These are phyloP conservation scores for Urtica urens DNA, from an alignment of 306 rosid species.

Conservation along the genomic window DNA sequence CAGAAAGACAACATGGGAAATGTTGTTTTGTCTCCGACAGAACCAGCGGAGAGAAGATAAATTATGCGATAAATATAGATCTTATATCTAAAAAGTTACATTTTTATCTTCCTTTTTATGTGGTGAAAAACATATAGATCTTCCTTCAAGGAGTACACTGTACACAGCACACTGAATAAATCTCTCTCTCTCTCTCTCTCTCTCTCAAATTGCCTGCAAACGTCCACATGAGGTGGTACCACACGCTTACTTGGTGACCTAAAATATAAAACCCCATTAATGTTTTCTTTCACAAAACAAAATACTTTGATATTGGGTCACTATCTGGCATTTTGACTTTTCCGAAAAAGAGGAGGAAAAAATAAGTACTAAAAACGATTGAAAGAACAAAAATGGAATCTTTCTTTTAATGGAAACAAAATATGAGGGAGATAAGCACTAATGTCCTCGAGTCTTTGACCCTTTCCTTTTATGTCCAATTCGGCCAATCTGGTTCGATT, in stretches of 20 bases:
- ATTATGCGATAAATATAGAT: not conserved
- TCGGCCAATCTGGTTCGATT: no score
- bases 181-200: no score
- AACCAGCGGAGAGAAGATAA: not conserved
- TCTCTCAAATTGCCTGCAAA: no score
- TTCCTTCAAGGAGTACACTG: not conserved
- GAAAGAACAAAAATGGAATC: constrained; percentile 14
- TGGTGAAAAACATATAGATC: no score
- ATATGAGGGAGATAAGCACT: not conserved
- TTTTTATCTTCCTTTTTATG: no score
- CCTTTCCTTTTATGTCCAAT: not conserved
- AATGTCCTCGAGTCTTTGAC: not conserved
- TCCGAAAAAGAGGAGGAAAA: not conserved
- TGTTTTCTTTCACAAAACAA: no score
- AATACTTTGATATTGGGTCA: not conserved
- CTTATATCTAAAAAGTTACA: not conserved
- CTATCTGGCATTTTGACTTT: constrained; percentile 16
- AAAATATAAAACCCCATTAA: not conserved
- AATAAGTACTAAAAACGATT: not conserved
- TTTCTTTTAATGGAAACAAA: constrained; percentile 38
- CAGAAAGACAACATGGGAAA: not conserved
- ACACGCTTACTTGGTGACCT: constrained; percentile 9
- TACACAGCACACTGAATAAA: no score
- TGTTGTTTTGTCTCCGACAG: not conserved
- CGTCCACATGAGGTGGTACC: constrained; percentile 22